Evolutionary conservation across 2,329 filamentous ascomycete species (phyloP), one percentile per base, ranked within the genome.

Genomic region (Huntiella omanensis): DNA sequence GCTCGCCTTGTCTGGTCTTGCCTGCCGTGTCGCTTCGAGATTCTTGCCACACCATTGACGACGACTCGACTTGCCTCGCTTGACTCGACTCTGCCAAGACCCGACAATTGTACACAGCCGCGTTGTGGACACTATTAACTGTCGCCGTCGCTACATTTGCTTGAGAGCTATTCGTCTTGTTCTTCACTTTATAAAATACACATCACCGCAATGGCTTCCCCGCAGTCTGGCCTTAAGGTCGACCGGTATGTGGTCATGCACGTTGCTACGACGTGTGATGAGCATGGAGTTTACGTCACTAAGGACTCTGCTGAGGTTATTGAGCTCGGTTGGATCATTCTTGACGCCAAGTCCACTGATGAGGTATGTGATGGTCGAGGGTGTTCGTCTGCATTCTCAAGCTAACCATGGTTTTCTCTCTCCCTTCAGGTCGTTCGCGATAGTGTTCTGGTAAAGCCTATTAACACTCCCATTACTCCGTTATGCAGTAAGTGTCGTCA

Each of bases 251-350:
- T 95, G 54, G 84, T 98, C 59, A 94, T 96, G 62, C 91, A 98
- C 65, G 88, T 96, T 59, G 91, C 91, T 53, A 98, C 91, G 33
- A 98, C 91, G 55, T 98, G 91, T 66, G 91, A 98, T 64, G 91
- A 98, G 64, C 91, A 98, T 66, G 91, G 91, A 52, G 91, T 98
- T 54, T 98, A 98, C 64, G 91, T 98, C 50, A 98, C 91, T 50
- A 96, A 96, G 67, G 91, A 98, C 66, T 96, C 91, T 50, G 91
- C 91, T 52, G 91, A 98, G 69, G 91, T 98, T 54, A 98, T 98
- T 64, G 91, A 98, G 73, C 74, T 98, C 60, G 91, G 88, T 53
- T 98, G 91, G 91, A 94, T 96, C 59, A 68, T 98, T 58, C 72
- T 95, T 52, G 87, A 95, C 61, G 81, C 85, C 54, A 91, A 88